Percentiles rank a stretch among this genome's conserved stretches.
Conservation (phyloP, 805 yeast genomes). For the Cyberlindnera lachancei region DNA sequence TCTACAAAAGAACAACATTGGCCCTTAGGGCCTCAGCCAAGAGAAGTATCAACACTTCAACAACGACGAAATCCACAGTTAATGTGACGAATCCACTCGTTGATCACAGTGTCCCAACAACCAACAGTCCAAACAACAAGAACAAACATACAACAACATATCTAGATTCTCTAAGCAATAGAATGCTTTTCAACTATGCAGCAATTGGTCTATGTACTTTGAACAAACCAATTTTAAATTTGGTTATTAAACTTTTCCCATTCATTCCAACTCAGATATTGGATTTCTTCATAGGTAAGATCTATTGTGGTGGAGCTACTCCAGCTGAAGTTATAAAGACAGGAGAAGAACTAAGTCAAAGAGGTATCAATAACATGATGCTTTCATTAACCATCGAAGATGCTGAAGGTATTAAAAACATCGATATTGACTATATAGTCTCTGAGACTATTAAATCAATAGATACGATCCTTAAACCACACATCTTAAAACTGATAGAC, state of each 20-base stretch:
- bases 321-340: constrained; percentile 62
- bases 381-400: constrained; percentile 90
- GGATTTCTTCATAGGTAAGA: constrained; percentile 66
- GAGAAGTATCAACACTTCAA: constrained; percentile 16
- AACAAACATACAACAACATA: constrained; percentile 26
- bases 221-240: constrained; percentile 52
- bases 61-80: constrained; percentile 8
- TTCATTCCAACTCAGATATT: constrained; percentile 65
- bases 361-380: constrained; percentile 93
- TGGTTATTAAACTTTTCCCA: constrained; percentile 62
- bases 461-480: constrained; percentile 60
- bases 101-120: background rate
- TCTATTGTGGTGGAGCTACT: constrained; percentile 88
- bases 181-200: constrained; percentile 56
- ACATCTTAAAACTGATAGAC: constrained; percentile 52
- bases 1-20: too few species aligned
- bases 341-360: constrained; percentile 53
- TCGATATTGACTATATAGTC: constrained; percentile 53
- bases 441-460: constrained; percentile 60
- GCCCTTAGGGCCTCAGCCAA: background rate
- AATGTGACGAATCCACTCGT: too few species aligned
- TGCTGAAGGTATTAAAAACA: constrained; percentile 66
- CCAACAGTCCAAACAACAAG: constrained; percentile 1
- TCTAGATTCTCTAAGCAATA: constrained; percentile 43
- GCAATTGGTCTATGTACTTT: constrained; percentile 65